Conservation (phyloP, 139 green algal genomes). For the Astrephomene gubernaculifera region DNA sequence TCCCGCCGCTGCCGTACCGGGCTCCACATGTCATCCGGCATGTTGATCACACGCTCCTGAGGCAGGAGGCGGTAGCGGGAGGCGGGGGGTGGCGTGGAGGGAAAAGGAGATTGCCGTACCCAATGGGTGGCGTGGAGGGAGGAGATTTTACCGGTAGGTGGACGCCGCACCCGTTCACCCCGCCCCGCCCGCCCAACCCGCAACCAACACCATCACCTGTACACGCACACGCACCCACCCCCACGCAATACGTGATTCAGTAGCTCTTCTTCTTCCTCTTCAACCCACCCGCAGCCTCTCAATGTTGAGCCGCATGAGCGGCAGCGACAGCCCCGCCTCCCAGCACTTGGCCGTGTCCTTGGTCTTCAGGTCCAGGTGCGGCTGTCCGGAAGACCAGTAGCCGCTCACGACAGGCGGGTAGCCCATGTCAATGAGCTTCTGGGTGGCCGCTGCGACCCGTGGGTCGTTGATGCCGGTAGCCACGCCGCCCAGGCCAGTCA, state of each 20-base stretch:
- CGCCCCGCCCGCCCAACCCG: not conserved
- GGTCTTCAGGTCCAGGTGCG: constrained; percentile 54
- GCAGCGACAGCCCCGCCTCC: constrained; percentile 64
- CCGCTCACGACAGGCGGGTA: constrained; percentile 42
- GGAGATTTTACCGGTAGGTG: too few species aligned
- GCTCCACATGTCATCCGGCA: constrained; percentile 57
- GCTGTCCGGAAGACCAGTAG: constrained; percentile 67
- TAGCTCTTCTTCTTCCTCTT: not conserved
- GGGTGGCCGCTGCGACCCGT: not conserved
- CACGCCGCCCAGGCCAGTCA: too few species aligned
- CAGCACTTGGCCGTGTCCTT: constrained; percentile 29
- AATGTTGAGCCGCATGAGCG: constrained; percentile 61
- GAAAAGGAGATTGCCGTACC: not conserved
- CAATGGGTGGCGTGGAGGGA: not conserved
- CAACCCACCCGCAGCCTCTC: constrained; percentile 49
- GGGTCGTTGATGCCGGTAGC: not conserved
- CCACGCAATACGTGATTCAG: not conserved
- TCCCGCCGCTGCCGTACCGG: constrained; percentile 47
- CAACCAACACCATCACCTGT: not conserved
- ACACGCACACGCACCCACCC: not conserved
- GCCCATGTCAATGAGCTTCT: constrained; percentile 33
- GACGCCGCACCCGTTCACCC: not conserved
- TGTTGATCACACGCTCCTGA: constrained; percentile 19
- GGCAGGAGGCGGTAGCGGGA: not conserved
- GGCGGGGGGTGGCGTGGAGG: not conserved